Conservation (phyloP, 169 alveolate genomes). For the Plasmodium berghei region DNA sequence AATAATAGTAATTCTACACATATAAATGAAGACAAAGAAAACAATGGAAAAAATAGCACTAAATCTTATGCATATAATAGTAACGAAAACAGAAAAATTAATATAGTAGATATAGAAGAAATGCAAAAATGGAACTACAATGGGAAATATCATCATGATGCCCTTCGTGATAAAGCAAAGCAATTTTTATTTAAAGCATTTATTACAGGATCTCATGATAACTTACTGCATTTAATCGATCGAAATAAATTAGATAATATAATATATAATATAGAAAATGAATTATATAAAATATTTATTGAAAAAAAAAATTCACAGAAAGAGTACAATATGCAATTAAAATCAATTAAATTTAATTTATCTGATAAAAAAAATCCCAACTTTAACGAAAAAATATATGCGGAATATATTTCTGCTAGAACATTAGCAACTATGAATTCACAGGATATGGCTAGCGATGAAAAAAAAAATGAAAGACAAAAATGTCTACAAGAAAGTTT, state of each 20-base stretch:
- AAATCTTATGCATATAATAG: constrained; percentile 30
- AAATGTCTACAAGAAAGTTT: constrained; percentile 87
- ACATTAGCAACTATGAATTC: constrained; percentile 92
- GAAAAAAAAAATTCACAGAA: constrained; percentile 80
- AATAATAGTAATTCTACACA: constrained; percentile 57
- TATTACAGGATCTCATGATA: constrained; percentile 74
- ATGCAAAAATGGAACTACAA: constrained; percentile 49
- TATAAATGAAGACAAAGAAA: not conserved
- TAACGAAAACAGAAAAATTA: constrained; percentile 4
- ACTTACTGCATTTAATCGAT: constrained; percentile 75
- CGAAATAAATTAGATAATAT: constrained; percentile 79
- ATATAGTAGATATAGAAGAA: constrained; percentile 16
- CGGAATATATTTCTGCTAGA: constrained; percentile 88
- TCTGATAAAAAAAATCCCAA: constrained; percentile 92
- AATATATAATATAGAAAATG: constrained; percentile 85
- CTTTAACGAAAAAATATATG: constrained; percentile 88
- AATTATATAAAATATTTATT: constrained; percentile 77
- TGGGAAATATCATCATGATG: constrained; percentile 65
- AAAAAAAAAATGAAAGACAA: constrained; percentile 90
- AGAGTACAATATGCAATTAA: constrained; percentile 88
- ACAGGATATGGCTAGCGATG: constrained; percentile 94
- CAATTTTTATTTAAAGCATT: constrained; percentile 75
- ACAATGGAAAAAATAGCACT: constrained; percentile 49
- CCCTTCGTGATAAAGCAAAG: constrained; percentile 79
- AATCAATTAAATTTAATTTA: constrained; percentile 91